A percentile compares a stretch with the other conserved stretches of the same genome.
phyloP scores from a whole-genome alignment of 306 rosid species.

The Quercus gilva region DNA sequence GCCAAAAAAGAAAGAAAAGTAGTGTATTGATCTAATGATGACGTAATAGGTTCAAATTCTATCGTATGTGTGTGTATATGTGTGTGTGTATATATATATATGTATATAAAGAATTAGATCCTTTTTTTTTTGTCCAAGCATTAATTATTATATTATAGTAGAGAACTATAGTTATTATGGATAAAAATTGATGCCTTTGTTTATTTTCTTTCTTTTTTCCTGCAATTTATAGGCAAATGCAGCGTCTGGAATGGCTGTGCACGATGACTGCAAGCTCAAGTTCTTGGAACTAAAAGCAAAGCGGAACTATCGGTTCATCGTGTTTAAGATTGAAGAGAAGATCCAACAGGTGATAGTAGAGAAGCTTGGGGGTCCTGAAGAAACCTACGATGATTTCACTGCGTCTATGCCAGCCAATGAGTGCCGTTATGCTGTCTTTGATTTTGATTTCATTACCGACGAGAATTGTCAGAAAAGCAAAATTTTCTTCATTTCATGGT shows the following conservation, averaged over 20 bases:
- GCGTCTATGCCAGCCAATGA: constrained; percentile 21
- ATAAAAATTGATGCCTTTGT: too few species aligned
- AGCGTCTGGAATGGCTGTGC: constrained; percentile 27
- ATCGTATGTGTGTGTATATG: too few species aligned
- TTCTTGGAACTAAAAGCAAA: constrained; percentile 29
- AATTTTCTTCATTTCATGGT: constrained; percentile 34
- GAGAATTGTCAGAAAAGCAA: constrained; percentile 34
- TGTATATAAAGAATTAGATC: too few species aligned
- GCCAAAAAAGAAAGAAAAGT: too few species aligned
- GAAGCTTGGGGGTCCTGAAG: constrained; percentile 26
- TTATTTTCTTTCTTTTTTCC: neutral
- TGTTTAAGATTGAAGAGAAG: constrained; percentile 29
- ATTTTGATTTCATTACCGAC: constrained; percentile 21
- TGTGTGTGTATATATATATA: too few species aligned
- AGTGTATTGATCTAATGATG: too few species aligned
- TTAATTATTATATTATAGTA: too few species aligned
- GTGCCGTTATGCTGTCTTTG: constrained; percentile 32
- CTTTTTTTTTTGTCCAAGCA: too few species aligned
- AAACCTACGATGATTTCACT: constrained; percentile 18
- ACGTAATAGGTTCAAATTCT: too few species aligned
- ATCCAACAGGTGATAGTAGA: constrained; percentile 34
- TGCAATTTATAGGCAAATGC: constrained; percentile 9
- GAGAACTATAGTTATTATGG: too few species aligned
- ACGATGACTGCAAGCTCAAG: constrained; percentile 30
- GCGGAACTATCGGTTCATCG: constrained; percentile 30